Base-by-base conservation (phyloP, 2,329 filamentous ascomycete species). In the Metarhizium rileyi region DNA sequence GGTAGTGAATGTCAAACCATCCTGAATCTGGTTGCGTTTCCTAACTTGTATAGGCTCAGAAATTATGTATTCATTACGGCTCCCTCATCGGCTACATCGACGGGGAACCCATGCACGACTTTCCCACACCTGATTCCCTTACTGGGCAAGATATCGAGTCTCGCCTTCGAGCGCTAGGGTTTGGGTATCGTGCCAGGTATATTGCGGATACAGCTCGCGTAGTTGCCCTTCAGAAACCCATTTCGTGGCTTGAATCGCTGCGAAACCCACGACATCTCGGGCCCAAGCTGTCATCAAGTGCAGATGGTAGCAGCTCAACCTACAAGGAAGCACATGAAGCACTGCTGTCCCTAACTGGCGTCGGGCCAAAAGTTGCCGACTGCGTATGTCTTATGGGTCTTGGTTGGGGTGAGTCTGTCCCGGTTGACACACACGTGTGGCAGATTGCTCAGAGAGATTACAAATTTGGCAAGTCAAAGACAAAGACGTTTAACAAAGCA, bases 361-460 rank as follows among this genome's bases (percentile, higher is more conserved):
- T 98, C 5, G 93, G 93, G 0, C 93, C 94, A 1, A 98, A 98
- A 66, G 93, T 98, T 1, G 87, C 93, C 5, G 94, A 98, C 64
- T 98, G 94, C 62, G 90, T 97, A 7, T 95, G 87, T 62, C 72
- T 98, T 20, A 96, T 98, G 86, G 94, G 94, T 0, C 70, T 98
- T 14, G 91, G 90, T 26, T 98, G 94, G 91, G 86, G 86, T 28
- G 91, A 97, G 67, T 84, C 90, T 3, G 90, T 98, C 1, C 93
- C 93, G 0, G 87, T 98, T 28, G 93, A 98, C 66, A 98, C 94
- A 1, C 94, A 98, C 68, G 89, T 98, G 12, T 97, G 90, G 91
- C 90, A 97, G 71, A 97, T 98, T 61, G 94, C 93, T 1, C 88
- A 94, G 65, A 78, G 93, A 48, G 93, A 98, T 66, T 98, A 98